Evolutionary conservation across 208 protist genomes (phyloP), one percentile per base, ranked within the genome.

Genomic region (Jaenimonas drosophilae): DNA sequence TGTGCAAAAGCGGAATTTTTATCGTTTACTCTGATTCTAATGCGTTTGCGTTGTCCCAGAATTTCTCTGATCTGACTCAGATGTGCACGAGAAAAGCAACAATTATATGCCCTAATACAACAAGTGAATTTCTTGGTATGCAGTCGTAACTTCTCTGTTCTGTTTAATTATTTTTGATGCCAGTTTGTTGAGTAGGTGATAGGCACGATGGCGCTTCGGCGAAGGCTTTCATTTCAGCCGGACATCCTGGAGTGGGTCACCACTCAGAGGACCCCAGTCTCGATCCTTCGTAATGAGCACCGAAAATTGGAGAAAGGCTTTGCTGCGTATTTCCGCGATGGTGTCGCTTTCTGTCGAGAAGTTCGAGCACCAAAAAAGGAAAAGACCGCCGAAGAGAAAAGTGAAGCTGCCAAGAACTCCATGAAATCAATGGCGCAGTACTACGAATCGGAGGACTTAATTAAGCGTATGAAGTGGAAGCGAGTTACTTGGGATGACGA

Each of bases 391-490:
- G 4, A 33, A 68, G 16, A 34, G 45, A 46, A 64, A 36, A 16
- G 20, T 26, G n/a, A 30, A 28, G 19, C 49, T 47, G 40, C 12
- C 20, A 56, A 49, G 21, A 59, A 54, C 21, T 49, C 58, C 19
- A 45, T 50, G n/a, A 50, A 55, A 12, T 54, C 70, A 0, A 71
- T 92, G 62, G 76, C 63, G 20, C 81, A 91, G 40, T 96, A 76
- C 48, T 92, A 96, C 57, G 77, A 96, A 47, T 91, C 84, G 3
- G 69, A 94, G 47, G 85, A 96, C 29, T 52, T 96, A 2, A 66
- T 76, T 11, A 96, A 94, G 54, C 45, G 58, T 7, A 93, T 96
- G 74, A 96, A 96, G 52, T 96, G 85, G 82, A 96, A 96, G 50
- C 59, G 81, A 14, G 71, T 96, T 3, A 94, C 88, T 4, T 96